These are phyloP conservation scores for Pseudoturritis turrita DNA, from an alignment of 345 rosid genomes.

Conservation along the genomic window DNA sequence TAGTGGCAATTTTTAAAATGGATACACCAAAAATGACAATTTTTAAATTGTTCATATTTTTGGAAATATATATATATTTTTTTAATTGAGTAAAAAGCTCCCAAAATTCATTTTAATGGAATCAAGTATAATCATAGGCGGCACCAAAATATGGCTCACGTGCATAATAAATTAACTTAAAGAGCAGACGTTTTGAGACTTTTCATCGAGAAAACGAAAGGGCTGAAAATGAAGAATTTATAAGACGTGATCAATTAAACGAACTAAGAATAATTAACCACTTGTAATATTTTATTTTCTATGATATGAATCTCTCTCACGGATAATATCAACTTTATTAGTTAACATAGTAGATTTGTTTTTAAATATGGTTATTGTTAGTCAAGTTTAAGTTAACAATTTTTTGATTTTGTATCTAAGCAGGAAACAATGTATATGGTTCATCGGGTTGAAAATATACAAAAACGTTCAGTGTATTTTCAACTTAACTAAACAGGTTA, in stretches of 20 bases:
- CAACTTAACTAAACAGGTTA: background rate
- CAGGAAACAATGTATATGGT: background rate
- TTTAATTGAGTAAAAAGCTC: background rate
- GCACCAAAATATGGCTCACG: constrained; percentile 1
- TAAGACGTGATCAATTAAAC: background rate
- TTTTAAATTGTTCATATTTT: too few relatives aligned
- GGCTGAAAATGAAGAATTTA: background rate
- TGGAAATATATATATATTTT: too few relatives aligned
- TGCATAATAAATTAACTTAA: background rate
- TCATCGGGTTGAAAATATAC: background rate
- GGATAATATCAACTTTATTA: background rate
- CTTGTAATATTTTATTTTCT: background rate
- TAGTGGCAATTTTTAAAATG: too few relatives aligned
- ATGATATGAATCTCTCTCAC: background rate
- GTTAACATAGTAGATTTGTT: background rate
- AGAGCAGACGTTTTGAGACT: background rate
- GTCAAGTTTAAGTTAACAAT: background rate
- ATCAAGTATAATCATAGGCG: background rate
- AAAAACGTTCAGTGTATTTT: background rate
- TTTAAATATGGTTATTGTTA: background rate
- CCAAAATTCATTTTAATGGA: background rate
- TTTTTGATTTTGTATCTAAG: background rate
- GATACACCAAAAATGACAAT: too few relatives aligned
- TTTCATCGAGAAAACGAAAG: background rate
- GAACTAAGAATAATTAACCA: background rate